Evolutionary conservation across 805 yeast genomes (phyloP), one percentile per base, ranked within the genome.

Genomic region (Candida tibetensis): DNA sequence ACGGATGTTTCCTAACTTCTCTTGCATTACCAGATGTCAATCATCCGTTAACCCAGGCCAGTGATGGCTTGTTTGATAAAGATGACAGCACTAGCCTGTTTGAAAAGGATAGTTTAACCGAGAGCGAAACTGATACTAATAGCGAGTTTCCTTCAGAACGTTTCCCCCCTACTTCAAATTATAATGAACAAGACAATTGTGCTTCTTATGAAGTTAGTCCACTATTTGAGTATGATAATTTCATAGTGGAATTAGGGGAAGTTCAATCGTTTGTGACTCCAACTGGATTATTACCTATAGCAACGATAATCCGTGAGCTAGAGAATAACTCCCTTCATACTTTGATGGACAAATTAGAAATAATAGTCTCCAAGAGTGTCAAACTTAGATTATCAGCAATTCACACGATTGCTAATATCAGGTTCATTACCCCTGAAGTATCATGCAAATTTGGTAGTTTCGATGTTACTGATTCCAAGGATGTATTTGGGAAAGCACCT

Each of bases 291-390:
- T 54, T 57, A 4, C 52, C 71, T 1, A 19, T 77, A 0, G 60
- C 72, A 1, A 61, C 58, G 1, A 48, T 79, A 23, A 32, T 62
- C 1, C 58, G 58, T 3, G 57, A 60, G 1, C 47, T 63, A 10
- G 62, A 66, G 17, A 58, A 57, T 13, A 62, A 64, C 12, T 63
- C 73, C 2, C 53, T 79, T 23, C 71, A 70, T 7, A 65, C 70
- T 9, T 65, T 79, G 4, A 62, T 89, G 48, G 96, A 90, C 55
- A 55, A 57, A 13, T 59, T 88, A 12, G 95, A 90, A 42, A 56
- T 76, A 13, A 76, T 77, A 7, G 74, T 83, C 2, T 67, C 85
- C 9, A 57, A 60, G 23, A 60, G 64, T 6, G 56, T 85, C 17
- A 60, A 66, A 17, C 36, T 35, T 5, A 54, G 62, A 16, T 50